phyloP scores from a whole-genome alignment of 75 land plant species.

The Cryptomeria japonica region DNA sequence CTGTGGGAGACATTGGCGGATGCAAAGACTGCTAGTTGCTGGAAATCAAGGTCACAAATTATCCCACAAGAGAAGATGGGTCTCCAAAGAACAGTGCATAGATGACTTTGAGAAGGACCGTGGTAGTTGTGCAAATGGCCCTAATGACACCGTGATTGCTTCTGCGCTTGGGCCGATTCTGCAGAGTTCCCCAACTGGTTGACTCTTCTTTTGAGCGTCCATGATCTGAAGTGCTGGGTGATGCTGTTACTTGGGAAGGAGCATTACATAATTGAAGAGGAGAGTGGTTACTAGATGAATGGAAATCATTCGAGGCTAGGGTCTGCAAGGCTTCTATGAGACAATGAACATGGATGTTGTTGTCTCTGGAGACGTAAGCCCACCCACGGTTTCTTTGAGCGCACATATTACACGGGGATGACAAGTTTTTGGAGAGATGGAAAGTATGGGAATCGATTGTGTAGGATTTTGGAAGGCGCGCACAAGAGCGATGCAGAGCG shows the following conservation, averaged over 20 bases:
- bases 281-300: slow-evolving; percentile 18
- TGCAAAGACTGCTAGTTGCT: too few species aligned
- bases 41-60: slow-evolving; percentile 44
- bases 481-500: too few species aligned
- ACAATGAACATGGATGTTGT: too few species aligned
- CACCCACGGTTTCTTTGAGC: too few species aligned
- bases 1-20: too few species aligned
- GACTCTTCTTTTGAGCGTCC: slow-evolving; percentile 26
- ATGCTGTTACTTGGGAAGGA: not conserved
- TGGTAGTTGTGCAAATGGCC: slow-evolving; percentile 44
- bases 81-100: slow-evolving; percentile 10
- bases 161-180: slow-evolving; percentile 14
- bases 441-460: too few species aligned
- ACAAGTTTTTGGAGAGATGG: too few species aligned
- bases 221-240: not conserved
- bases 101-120: not conserved
- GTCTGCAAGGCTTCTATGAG: not conserved
- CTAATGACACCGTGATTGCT: slow-evolving; percentile 27
- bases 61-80: slow-evolving; percentile 43
- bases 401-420: too few species aligned
- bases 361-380: too few species aligned
- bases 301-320: slow-evolving; percentile 51
- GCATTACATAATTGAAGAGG: not conserved
- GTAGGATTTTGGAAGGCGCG: too few species aligned
- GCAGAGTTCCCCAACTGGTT: slow-evolving; percentile 26